These are phyloP conservation scores for Ogataea corticis DNA, from an alignment of 805 yeast species.

Conservation along the genomic window DNA sequence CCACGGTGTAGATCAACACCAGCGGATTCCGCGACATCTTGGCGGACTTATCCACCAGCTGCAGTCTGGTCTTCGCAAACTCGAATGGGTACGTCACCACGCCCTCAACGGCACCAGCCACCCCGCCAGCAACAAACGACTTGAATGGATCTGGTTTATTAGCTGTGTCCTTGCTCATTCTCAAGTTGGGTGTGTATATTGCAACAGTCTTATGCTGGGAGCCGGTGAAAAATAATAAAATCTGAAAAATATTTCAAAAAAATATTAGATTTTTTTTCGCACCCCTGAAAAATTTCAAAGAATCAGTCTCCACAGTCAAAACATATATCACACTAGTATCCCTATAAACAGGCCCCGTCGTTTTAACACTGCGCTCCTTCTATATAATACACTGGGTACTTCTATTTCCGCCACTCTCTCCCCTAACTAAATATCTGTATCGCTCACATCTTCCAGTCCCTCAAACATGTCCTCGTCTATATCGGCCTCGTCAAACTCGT, in stretches of 20 bases:
- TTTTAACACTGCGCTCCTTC: too few relatives aligned
- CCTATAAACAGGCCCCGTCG: too few relatives aligned
- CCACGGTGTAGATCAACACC: constrained; percentile 71
- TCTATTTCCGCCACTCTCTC: too few relatives aligned
- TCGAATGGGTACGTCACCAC: constrained; percentile 93
- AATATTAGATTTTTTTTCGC: not conserved
- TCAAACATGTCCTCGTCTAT: constrained; percentile 33
- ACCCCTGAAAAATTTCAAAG: constrained; percentile 1
- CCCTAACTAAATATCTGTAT: constrained; percentile 10
- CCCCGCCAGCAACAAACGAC: constrained; percentile 92
- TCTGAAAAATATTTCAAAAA: too few relatives aligned
- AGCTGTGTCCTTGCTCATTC: not conserved
- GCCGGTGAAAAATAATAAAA: too few relatives aligned
- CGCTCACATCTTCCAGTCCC: constrained; percentile 26
- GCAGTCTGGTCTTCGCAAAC: constrained; percentile 92
- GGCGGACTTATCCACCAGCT: constrained; percentile 66
- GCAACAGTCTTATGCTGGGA: too few relatives aligned
- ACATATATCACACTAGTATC: too few relatives aligned
- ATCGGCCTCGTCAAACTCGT: constrained; percentile 34
- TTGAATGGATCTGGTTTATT: constrained; percentile 64
- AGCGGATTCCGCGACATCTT: constrained; percentile 80
- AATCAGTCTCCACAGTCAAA: not conserved
- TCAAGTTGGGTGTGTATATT: too few relatives aligned
- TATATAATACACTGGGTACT: too few relatives aligned
- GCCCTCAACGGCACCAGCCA: constrained; percentile 96